Conservation (phyloP, 768 basidiomycete genomes). For the Phlegmacium glaucopus region DNA sequence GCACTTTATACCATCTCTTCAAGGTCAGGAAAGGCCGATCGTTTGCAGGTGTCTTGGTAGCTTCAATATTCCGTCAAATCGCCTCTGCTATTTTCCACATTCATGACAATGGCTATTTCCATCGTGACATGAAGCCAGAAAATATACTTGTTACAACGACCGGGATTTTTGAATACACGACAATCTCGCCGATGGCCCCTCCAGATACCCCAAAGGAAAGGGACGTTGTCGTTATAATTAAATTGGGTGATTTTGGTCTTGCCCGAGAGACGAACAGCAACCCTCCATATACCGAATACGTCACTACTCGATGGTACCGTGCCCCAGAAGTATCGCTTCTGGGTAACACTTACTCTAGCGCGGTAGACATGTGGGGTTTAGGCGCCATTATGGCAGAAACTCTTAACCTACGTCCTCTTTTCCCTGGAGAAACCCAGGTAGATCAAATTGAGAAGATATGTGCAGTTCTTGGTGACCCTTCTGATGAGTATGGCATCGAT, state of each 20-base stretch:
- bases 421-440: slow-evolving; percentile 85
- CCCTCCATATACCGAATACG: slow-evolving; percentile 96
- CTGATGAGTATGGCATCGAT: slow-evolving; percentile 71
- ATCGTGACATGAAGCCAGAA: slow-evolving; percentile 97
- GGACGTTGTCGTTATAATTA: slow-evolving; percentile 90
- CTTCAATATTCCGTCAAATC: slow-evolving; percentile 87
- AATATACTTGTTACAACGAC: slow-evolving; percentile 95
- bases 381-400: slow-evolving; percentile 94
- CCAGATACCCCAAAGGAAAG: slow-evolving; percentile 58
- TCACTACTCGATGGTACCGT: slow-evolving; percentile 94
- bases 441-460: slow-evolving; percentile 85
- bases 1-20: slow-evolving; percentile 95
- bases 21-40: slow-evolving; percentile 87
- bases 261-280: slow-evolving; percentile 74
- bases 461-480: slow-evolving; percentile 83
- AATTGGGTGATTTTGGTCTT: slow-evolving; percentile 93
- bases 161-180: slow-evolving; percentile 81
- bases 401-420: slow-evolving; percentile 85
- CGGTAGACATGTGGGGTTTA: slow-evolving; percentile 97
- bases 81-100: slow-evolving; percentile 84
- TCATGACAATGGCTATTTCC: slow-evolving; percentile 86
- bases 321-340: slow-evolving; percentile 90
- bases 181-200: slow-evolving; percentile 53
- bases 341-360: slow-evolving; percentile 82
- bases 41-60: slow-evolving; percentile 86